Percentiles rank a stretch among this genome's conserved stretches.
Evolutionary conservation across 1,139 yeast genomes (phyloP).

Genomic region (Scheffersomyces insectosa): DNA sequence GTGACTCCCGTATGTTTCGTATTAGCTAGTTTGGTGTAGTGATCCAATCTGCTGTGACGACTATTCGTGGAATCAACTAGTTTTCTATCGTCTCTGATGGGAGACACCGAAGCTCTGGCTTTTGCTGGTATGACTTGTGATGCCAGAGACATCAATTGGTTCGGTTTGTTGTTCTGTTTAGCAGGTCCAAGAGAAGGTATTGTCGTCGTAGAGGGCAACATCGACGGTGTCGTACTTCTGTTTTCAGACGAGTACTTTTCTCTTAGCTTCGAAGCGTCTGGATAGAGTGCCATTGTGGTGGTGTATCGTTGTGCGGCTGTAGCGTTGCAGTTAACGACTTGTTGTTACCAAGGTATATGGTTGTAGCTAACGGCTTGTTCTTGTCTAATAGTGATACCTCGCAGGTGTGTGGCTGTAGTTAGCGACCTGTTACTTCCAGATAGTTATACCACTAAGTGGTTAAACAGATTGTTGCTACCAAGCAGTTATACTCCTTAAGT

Average conservation of each 20-base stretch:
- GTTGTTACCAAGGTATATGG: too few relatives aligned
- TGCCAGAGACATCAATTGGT: neutral
- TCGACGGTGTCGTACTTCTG: slow-evolving; percentile 7
- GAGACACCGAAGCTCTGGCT: slow-evolving; percentile 1
- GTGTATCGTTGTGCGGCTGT: too few relatives aligned
- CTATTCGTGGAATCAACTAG: slow-evolving; percentile 1
- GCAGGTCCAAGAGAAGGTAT: neutral
- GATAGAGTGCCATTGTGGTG: slow-evolving; percentile 5
- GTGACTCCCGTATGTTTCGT: neutral
- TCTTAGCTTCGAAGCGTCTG: slow-evolving; percentile 11
- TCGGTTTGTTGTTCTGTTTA: slow-evolving; percentile 1
- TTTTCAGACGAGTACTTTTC: slow-evolving; percentile 19
- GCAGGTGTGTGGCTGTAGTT: too few relatives aligned
- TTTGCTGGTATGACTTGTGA: slow-evolving; percentile 2
- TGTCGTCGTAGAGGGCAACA: slow-evolving; percentile 2
- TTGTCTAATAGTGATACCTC: too few relatives aligned
- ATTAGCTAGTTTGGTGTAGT: neutral
- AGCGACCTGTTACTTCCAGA: too few relatives aligned
- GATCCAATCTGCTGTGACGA: neutral
- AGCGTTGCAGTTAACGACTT: too few relatives aligned
- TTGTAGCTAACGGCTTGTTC: too few relatives aligned
- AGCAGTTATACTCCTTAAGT: too few relatives aligned
- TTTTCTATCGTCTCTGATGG: neutral
- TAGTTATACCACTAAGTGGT: too few relatives aligned
- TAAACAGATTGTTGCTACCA: too few relatives aligned